These are phyloP conservation scores for Tricholoma matsutake DNA, from an alignment of 768 basidiomycete genomes.

Conservation along the genomic window DNA sequence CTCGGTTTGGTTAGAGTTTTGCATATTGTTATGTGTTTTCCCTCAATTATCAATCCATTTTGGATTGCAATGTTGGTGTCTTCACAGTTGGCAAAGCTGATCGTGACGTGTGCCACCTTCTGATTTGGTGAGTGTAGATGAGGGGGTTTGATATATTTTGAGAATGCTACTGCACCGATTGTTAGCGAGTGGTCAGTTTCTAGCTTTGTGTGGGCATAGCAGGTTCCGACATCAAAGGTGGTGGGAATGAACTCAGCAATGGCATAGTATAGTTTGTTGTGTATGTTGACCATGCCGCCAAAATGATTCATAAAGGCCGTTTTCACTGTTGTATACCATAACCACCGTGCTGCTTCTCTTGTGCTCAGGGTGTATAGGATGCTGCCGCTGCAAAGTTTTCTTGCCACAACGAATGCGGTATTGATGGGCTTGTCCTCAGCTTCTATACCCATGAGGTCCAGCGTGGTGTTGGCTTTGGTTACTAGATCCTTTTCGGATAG, in stretches of 20 bases:
- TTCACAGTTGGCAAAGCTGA: conserved; percentile 15
- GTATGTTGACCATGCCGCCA: not conserved
- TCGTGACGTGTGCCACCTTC: conserved; percentile 18
- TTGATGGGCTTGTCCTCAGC: not conserved
- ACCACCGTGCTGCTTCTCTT: not conserved
- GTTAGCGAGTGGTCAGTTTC: conserved; percentile 15
- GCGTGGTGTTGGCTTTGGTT: no score
- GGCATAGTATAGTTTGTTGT: conserved; percentile 1
- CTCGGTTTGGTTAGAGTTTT: conserved; percentile 16
- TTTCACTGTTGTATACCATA: not conserved
- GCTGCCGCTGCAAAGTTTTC: not conserved
- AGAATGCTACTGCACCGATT: conserved; percentile 1
- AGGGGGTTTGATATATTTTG: no score
- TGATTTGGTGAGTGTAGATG: conserved; percentile 14
- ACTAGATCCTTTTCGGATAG: not conserved
- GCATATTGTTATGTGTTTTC: conserved; percentile 7
- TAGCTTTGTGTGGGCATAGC: not conserved
- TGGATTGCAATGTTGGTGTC: conserved; percentile 21
- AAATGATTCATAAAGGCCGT: not conserved
- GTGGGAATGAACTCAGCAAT: conserved; percentile 23
- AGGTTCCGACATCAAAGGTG: conserved; percentile 5
- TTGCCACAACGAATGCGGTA: not conserved
- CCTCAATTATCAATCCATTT: conserved; percentile 10
- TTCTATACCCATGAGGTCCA: not conserved
- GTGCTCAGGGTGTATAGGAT: not conserved